Percentiles rank a stretch among this genome's conserved stretches.
phyloP scores from a whole-genome alignment of 2,329 filamentous ascomycete species.

The Aspergillus pseudoterreus region DNA sequence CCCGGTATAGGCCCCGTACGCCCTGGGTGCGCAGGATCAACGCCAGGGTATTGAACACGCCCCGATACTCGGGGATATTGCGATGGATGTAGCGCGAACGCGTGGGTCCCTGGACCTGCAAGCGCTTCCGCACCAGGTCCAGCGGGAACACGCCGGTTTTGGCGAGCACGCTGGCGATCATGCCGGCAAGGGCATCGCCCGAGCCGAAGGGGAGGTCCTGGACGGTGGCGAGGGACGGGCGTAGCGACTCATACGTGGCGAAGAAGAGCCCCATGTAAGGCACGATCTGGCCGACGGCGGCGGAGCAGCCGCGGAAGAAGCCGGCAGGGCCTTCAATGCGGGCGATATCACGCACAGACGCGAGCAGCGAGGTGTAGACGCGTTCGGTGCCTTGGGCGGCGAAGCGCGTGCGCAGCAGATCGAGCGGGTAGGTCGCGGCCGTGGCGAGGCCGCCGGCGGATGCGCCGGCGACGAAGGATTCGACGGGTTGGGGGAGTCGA shows the following conservation, averaged over 20 bases:
- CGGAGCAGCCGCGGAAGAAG: constrained; percentile 83
- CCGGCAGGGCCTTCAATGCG: constrained; percentile 70
- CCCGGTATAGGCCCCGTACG: constrained; percentile 76
- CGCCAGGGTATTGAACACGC: constrained; percentile 62
- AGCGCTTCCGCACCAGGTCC: constrained; percentile 84
- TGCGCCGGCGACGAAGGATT: constrained; percentile 81
- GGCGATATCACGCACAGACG: constrained; percentile 69
- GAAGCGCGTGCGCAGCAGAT: constrained; percentile 89
- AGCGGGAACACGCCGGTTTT: constrained; percentile 92
- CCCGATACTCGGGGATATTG: constrained; percentile 81
- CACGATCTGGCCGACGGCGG: constrained; percentile 80
- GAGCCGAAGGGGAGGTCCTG: constrained; percentile 64
- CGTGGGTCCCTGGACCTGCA: constrained; percentile 94
- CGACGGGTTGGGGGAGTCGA: constrained; percentile 61
- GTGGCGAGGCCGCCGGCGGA: constrained; percentile 79
- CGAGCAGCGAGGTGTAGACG: constrained; percentile 70
- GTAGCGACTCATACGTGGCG: constrained; percentile 75
- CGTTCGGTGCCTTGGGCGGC: constrained; percentile 83
- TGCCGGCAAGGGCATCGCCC: constrained; percentile 78
- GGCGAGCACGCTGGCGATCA: constrained; percentile 72
- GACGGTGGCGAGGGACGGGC: constrained; percentile 50
- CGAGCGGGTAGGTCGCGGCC: constrained; percentile 81
- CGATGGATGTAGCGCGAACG: constrained; percentile 72
- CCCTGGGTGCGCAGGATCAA: constrained; percentile 72
- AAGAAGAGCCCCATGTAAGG: constrained; percentile 99